Evolutionary conservation across 108 stramenopile genomes (phyloP).

Genomic region (Epithemia pelagica): DNA sequence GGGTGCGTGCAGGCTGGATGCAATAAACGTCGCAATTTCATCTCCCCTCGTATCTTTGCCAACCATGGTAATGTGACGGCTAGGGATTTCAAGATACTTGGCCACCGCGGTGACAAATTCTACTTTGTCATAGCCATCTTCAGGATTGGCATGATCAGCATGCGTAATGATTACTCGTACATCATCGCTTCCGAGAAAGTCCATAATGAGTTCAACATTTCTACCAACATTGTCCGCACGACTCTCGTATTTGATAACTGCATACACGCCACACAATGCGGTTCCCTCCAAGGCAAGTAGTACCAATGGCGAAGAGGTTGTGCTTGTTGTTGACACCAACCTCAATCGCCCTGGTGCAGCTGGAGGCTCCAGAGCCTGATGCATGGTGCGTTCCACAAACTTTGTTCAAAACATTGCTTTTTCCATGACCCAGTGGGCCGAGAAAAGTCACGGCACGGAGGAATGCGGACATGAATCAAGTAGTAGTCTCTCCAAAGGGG

Average conservation of each 20-base stretch:
- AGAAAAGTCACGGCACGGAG: neutral
- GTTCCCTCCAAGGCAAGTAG: neutral
- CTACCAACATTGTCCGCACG: neutral
- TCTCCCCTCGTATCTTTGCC: neutral
- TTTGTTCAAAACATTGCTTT: constrained; percentile 1
- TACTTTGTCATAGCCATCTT: neutral
- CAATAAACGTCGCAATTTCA: neutral
- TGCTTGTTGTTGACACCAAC: neutral
- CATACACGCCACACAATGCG: constrained; percentile 1
- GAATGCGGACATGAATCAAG: too few species aligned
- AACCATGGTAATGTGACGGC: neutral
- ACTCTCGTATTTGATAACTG: constrained; percentile 3
- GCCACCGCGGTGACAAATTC: neutral
- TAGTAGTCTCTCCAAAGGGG: too few species aligned
- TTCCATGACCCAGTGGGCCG: constrained; percentile 2
- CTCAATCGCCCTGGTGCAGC: constrained; percentile 1
- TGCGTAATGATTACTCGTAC: constrained; percentile 1
- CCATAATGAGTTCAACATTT: constrained; percentile 1
- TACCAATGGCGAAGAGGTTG: constrained; percentile 2
- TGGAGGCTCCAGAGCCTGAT: neutral
- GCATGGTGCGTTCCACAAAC: constrained; percentile 2
- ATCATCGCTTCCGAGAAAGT: constrained; percentile 3
- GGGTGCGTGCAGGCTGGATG: neutral
- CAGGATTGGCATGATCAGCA: neutral
- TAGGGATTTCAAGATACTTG: neutral